phyloP scores from a whole-genome alignment of 2,329 filamentous ascomycete genomes.

The Aspergillus calidoustus region DNA sequence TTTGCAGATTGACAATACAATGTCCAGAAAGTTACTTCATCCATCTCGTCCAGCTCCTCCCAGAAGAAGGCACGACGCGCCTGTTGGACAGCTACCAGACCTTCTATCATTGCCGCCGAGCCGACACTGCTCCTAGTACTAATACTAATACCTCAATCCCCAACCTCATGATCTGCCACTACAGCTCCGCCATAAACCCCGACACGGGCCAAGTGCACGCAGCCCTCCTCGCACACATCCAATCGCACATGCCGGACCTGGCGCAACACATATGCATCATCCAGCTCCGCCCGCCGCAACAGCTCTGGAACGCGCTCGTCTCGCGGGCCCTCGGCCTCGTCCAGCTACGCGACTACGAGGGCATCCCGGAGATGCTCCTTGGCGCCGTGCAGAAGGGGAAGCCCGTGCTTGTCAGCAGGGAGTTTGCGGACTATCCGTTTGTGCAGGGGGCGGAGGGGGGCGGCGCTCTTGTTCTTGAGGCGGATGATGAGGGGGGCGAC shows the following conservation, averaged over 20 bases:
- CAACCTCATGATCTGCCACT: slow-evolving; percentile 73
- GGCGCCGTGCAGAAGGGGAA: neutral
- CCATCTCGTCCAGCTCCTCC: slow-evolving; percentile 14
- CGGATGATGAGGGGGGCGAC: too few relatives aligned
- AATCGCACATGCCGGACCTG: neutral
- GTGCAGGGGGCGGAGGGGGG: too few relatives aligned
- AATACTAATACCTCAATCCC: slow-evolving; percentile 60
- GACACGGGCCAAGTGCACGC: slow-evolving; percentile 73
- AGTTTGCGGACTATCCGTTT: too few relatives aligned
- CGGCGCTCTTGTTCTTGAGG: too few relatives aligned
- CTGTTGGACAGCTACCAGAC: slow-evolving; percentile 12
- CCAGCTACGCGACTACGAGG: slow-evolving; percentile 10
- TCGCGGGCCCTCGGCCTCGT: slow-evolving; percentile 13
- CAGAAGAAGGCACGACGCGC: slow-evolving; percentile 8
- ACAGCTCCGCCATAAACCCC: slow-evolving; percentile 76
- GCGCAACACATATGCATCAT: slow-evolving; percentile 8
- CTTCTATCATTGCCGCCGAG: neutral
- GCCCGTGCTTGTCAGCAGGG: too few relatives aligned
- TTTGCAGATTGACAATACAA: neutral
- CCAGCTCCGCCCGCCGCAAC: slow-evolving; percentile 14
- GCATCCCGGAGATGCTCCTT: slow-evolving; percentile 13
- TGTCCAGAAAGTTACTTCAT: slow-evolving; percentile 16
- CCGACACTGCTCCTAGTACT: too few relatives aligned
- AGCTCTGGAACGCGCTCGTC: slow-evolving; percentile 18
- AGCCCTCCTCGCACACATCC: neutral